These are phyloP conservation scores for Fusarium sp. DNA, from an alignment of 2,329 filamentous ascomycete species.

Conservation along the genomic window DNA sequence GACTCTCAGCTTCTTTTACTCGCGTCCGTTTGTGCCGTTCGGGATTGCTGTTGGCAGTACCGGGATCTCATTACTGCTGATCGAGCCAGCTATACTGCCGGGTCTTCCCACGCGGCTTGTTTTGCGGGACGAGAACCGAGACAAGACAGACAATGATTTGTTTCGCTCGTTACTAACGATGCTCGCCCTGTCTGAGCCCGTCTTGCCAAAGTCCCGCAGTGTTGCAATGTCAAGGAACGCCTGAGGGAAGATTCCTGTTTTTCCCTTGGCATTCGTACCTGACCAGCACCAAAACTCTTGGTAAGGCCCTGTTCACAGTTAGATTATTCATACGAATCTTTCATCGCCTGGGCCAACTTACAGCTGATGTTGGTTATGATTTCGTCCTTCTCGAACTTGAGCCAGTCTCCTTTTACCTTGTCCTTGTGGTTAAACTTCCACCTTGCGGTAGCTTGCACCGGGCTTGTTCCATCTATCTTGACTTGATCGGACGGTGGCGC, in stretches of 20 bases:
- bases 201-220: constrained; percentile 52
- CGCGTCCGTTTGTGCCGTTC: constrained; percentile 12
- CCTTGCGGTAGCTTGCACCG: constrained; percentile 60
- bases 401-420: constrained; percentile 57
- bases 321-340: constrained; percentile 4
- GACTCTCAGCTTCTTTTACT: not conserved
- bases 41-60: constrained; percentile 31
- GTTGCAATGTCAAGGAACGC: constrained; percentile 60
- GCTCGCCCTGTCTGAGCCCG: constrained; percentile 47
- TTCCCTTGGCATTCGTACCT: constrained; percentile 63
- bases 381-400: constrained; percentile 74
- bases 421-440: constrained; percentile 66
- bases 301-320: constrained; percentile 53
- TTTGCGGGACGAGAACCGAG: constrained; percentile 51
- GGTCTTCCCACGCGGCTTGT: constrained; percentile 45
- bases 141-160: constrained; percentile 49
- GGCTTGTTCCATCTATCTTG: constrained; percentile 58
- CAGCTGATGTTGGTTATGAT: constrained; percentile 72
- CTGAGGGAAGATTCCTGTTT: constrained; percentile 64
- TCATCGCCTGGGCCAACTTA: constrained; percentile 48
- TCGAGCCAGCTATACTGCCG: constrained; percentile 50
- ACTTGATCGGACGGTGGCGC: constrained; percentile 60
- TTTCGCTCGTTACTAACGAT: constrained; percentile 51
- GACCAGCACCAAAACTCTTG: constrained; percentile 68
- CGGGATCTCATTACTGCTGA: constrained; percentile 47